Evolutionary conservation across 192 early-diverging fungal species (phyloP).

Genomic region (Mycoemilia scoparia): DNA sequence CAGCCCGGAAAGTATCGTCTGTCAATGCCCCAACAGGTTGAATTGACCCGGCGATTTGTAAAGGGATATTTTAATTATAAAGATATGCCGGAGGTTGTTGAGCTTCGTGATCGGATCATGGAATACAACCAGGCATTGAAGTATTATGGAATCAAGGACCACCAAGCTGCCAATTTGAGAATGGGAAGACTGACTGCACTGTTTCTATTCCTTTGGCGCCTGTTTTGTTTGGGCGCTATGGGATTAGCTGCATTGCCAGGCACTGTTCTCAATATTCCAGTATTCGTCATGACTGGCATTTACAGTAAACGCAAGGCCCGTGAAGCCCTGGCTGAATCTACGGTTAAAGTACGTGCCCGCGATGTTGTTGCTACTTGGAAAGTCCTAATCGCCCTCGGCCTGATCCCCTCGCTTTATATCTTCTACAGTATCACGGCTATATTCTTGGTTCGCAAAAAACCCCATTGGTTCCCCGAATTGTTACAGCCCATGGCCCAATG

Average conservation of each 20-base stretch:
- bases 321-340: constrained; percentile 72
- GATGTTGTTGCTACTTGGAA: constrained; percentile 98
- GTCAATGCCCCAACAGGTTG: constrained; percentile 66
- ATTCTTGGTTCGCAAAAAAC: constrained; percentile 15
- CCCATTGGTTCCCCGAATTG: constrained; percentile 5
- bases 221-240: constrained; percentile 50
- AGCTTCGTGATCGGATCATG: constrained; percentile 52
- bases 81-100: constrained; percentile 63
- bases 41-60: constrained; percentile 75
- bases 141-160: constrained; percentile 87
- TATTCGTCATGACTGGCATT: constrained; percentile 22
- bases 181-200: constrained; percentile 47
- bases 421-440: constrained; percentile 46
- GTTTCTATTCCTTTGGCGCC: constrained; percentile 46
- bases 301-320: constrained; percentile 29
- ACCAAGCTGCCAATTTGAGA: constrained; percentile 76
- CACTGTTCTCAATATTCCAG: constrained; percentile 35
- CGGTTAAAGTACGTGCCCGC: constrained; percentile 82
- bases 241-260: constrained; percentile 69
- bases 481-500: neutral
- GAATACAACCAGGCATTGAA: constrained; percentile 78
- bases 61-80: constrained; percentile 68
- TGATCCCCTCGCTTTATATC: constrained; percentile 57
- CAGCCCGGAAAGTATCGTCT: constrained; percentile 71
- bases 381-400: constrained; percentile 51